Evolutionary conservation across 495 filamentous ascomycete genomes (phyloP), one percentile per base, ranked within the genome.

Genomic region (Penicillium soppii): DNA sequence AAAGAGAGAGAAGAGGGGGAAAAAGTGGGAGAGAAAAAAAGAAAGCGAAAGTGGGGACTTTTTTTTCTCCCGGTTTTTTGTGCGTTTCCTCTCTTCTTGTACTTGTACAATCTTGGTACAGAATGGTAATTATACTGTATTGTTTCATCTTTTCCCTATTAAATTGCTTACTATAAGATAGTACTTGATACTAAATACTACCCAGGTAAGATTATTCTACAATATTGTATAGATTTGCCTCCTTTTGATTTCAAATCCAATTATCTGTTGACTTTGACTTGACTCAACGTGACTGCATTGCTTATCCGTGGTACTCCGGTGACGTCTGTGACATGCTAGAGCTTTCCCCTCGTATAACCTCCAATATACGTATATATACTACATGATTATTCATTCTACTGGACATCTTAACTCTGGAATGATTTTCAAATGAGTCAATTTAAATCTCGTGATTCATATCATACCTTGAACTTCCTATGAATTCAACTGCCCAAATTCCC

Each of bases 41-140:
- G 52, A 62, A 57, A 63, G 65, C 58, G 69, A 67, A 59, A 62
- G 69, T 68, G 69, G 66, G 58, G 62, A 63, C 54, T 47, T 62
- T 66, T 65, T 67, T 60, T 51, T 40, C 48, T 58, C 55, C 58
- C 58, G 50, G 41, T 50, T 59, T 47, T 66, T 48, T 66, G 60
- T 66, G 59, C 60, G 59, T 59, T 59, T 49, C 29, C 29, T n/a
- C n/a, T n/a, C n/a, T n/a, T n/a, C n/a, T n/a, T n/a, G n/a, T n/a
- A n/a, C n/a, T n/a, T n/a, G n/a, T n/a, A n/a, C n/a, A n/a, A n/a
- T n/a, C n/a, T n/a, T n/a, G n/a, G n/a, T n/a, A n/a, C n/a, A n/a
- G 23, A 16, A 5, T 43, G 12, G 29, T 3, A 3, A 5, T 32
- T 12, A 10, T 32, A 32, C 29, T 32, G 29, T 32, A 32, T 32